Conservation (phyloP, 2,329 filamentous ascomycete species). For the Penicillium sp. region DNA sequence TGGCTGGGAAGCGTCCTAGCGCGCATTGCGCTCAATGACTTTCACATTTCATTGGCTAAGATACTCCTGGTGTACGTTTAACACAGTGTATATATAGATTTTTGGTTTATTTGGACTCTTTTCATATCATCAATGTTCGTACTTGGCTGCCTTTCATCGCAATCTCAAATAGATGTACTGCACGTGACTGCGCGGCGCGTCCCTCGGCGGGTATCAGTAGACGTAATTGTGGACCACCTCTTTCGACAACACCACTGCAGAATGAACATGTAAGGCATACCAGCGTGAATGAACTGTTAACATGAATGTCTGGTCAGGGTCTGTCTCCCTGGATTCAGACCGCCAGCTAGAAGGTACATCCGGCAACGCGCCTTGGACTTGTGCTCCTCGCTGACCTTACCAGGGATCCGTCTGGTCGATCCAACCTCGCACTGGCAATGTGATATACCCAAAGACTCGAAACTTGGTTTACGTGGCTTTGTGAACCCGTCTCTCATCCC, state of each 20-base stretch:
- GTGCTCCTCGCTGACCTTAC: conserved; percentile 12
- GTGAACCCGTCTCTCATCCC: conserved; percentile 41
- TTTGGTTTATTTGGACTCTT: not conserved
- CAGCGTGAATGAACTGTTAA: conserved; percentile 7
- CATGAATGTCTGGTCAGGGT: conserved; percentile 39
- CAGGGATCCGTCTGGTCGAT: conserved; percentile 35
- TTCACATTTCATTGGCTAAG: conserved; percentile 13
- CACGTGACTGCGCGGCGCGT: conserved; percentile 23
- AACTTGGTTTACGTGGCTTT: conserved; percentile 32
- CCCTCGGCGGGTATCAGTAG: conserved; percentile 1
- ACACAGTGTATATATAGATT: conserved; percentile 22
- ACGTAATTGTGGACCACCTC: not conserved
- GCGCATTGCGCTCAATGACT: conserved; percentile 11
- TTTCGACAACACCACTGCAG: not conserved
- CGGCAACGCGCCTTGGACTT: conserved; percentile 4
- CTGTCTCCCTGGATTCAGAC: conserved; percentile 26
- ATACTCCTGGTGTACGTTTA: conserved; percentile 20
- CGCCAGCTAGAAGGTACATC: conserved; percentile 30
- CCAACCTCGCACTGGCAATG: conserved; percentile 31
- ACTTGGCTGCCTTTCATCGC: not conserved
- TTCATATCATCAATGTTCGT: not conserved
- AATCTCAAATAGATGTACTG: not conserved
- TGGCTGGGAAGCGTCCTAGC: conserved; percentile 6
- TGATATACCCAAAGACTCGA: conserved; percentile 32
- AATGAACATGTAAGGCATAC: conserved; percentile 14